Evolutionary conservation across 2,329 filamentous ascomycete genomes (phyloP), one percentile per base, ranked within the genome.

Genomic region (Byssoonygena ceratinophila): DNA sequence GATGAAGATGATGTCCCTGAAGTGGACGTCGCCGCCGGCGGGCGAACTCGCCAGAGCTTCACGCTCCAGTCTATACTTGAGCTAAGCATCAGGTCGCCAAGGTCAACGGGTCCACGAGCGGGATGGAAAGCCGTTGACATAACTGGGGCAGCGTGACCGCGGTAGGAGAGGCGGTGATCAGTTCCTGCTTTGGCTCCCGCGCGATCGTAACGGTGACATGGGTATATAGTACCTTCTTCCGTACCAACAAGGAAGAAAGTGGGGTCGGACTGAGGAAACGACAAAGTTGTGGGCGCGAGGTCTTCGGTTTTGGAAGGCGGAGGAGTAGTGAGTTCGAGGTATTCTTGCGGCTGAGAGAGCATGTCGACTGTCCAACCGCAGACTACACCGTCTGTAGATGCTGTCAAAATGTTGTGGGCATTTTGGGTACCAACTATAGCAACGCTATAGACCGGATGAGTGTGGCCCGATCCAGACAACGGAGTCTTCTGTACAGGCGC

Each of bases 341-440:
- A 84, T 72, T 98, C 92, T 69, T 97, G 91, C 0, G 92, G 92
- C 68, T 96, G 88, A 0, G 91, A 88, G 55, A 98, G 85, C 81
- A 98, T 97, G 68, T 98, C 94, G 58, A 96, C 88, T 52, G 87
- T 90, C 92, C 92, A 98, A 45, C 90, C 87, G 68, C 92, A 98
- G 39, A 97, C 88, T 8, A 94, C 88, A 51, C 92, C 92, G 64
- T 98, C 92, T 0, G 92, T 98, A 1, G 89, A 96, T 66, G 88
- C 91, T 31, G 90, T 96, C 61, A 98, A 86, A 66, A 98, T 95
- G 68, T 97, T 98, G 73, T 96, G 95, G 54, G 92, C 92, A 67
- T 98, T 98, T 65, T 97, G 92, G 0, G 94, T 98, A 58, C 92
- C 92, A 46, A 98, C 88, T 52, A 98, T 94, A 57, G 92, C 87